Conservation (phyloP, 441 rosid species). For the Arabidopsis hybrid region DNA sequence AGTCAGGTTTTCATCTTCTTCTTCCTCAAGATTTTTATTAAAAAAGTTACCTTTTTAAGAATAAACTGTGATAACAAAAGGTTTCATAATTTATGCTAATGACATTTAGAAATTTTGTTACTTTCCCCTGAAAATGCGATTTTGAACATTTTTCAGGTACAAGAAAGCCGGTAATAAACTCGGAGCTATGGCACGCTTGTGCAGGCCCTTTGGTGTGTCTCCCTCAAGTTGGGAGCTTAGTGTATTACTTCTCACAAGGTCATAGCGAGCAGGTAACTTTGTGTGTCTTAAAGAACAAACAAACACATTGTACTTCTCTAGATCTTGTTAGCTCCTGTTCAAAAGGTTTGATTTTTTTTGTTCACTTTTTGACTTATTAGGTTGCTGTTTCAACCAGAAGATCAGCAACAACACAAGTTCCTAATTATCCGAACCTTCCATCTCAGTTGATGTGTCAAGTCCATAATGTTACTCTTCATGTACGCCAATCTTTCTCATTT, state of each 20-base stretch:
- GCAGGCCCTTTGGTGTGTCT: slow-evolving; percentile 97
- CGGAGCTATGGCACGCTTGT: slow-evolving; percentile 97
- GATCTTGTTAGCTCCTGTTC: slow-evolving; percentile 7
- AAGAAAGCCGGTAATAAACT: slow-evolving; percentile 70
- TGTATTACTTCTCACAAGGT: slow-evolving; percentile 95
- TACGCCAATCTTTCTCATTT: slow-evolving; percentile 43
- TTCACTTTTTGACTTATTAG: slow-evolving; percentile 43
- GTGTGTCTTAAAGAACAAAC: slow-evolving; percentile 1
- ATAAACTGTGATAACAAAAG: neutral
- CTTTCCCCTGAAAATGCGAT: neutral
- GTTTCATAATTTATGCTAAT: neutral
- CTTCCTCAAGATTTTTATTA: slow-evolving; percentile 11
- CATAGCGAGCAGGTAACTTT: slow-evolving; percentile 91
- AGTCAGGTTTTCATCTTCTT: slow-evolving; percentile 67
- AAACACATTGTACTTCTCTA: slow-evolving; percentile 6
- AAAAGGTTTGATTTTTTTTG: neutral
- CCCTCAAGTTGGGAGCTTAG: slow-evolving; percentile 95
- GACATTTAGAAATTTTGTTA: neutral
- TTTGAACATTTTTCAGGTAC: slow-evolving; percentile 51
- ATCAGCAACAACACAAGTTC: slow-evolving; percentile 85
- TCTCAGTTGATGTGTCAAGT: slow-evolving; percentile 97
- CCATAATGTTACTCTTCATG: slow-evolving; percentile 89
- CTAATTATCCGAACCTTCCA: slow-evolving; percentile 93
- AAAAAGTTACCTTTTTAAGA: neutral
- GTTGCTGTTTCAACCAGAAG: slow-evolving; percentile 93